These are phyloP conservation scores for Globisporangium emineosum DNA, from an alignment of 352 stramenopile species.

Conservation along the genomic window DNA sequence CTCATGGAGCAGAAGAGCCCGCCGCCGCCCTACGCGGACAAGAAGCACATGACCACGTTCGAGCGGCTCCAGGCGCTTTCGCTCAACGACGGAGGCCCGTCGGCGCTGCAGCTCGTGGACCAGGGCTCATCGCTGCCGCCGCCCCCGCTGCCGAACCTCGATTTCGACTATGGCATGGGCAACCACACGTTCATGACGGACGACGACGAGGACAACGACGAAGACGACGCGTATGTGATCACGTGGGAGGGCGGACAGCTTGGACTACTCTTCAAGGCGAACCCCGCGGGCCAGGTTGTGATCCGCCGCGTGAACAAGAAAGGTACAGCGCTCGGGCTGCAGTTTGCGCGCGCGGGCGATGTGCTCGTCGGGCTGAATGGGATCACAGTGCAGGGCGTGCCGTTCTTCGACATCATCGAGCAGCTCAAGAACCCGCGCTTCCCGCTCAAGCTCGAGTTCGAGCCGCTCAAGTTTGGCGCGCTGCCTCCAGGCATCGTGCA, in stretches of 20 bases:
- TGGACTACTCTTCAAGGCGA: slow-evolving; percentile 71
- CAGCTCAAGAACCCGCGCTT: slow-evolving; percentile 56
- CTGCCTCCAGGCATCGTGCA: slow-evolving; percentile 6
- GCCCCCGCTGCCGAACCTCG: not conserved
- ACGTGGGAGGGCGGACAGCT: slow-evolving; percentile 65
- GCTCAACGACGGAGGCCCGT: slow-evolving; percentile 24
- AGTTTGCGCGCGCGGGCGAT: slow-evolving; percentile 68
- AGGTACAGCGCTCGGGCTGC: slow-evolving; percentile 48
- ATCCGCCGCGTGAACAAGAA: slow-evolving; percentile 80
- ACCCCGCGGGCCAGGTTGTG: slow-evolving; percentile 42
- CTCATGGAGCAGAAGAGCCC: slow-evolving; percentile 2
- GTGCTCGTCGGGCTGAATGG: slow-evolving; percentile 73
- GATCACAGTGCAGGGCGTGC: slow-evolving; percentile 37
- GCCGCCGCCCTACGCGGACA: slow-evolving; percentile 7
- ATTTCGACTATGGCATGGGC: slow-evolving; percentile 7
- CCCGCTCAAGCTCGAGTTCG: slow-evolving; percentile 67
- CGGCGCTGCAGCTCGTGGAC: slow-evolving; percentile 22
- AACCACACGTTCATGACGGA: slow-evolving; percentile 15
- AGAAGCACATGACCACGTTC: slow-evolving; percentile 29
- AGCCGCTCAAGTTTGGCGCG: slow-evolving; percentile 44
- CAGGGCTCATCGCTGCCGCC: slow-evolving; percentile 16
- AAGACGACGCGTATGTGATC: slow-evolving; percentile 71
- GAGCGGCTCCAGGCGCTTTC: slow-evolving; percentile 58
- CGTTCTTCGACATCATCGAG: slow-evolving; percentile 70
- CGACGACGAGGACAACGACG: slow-evolving; percentile 50